Percentiles rank a stretch among this genome's conserved stretches.
phyloP scores from a whole-genome alignment of 192 early-diverging fungal species.

The Funneliformis mosseae region DNA sequence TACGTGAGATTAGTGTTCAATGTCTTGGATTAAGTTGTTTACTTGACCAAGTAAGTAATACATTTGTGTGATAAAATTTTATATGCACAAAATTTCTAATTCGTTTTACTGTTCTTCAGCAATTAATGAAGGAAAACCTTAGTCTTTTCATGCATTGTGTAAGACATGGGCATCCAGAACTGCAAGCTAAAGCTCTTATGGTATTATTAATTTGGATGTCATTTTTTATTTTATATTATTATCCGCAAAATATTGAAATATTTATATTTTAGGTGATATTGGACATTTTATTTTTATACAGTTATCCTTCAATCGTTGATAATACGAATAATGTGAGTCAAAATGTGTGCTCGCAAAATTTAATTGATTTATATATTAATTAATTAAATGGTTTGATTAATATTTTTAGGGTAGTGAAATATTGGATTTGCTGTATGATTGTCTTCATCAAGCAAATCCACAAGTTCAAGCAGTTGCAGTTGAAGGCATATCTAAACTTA shows the following conservation, averaged over 20 bases:
- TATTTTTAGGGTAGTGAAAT: constrained; percentile 49
- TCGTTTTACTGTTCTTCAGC: constrained; percentile 36
- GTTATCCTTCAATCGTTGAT: not conserved
- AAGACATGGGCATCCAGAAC: constrained; percentile 54
- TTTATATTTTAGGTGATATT: constrained; percentile 7
- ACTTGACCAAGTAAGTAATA: constrained; percentile 63
- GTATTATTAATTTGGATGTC: constrained; percentile 42
- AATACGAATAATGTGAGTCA: not conserved
- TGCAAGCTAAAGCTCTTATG: constrained; percentile 70
- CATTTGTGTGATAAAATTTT: not conserved
- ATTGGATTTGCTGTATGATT: constrained; percentile 50
- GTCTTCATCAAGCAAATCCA: constrained; percentile 57
- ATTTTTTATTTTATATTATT: no score
- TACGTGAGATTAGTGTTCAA: constrained; percentile 79
- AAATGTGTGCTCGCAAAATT: constrained; percentile 47
- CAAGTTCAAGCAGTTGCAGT: constrained; percentile 70
- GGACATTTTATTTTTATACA: not conserved
- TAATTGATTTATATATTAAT: constrained; percentile 9
- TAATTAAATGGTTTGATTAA: not conserved
- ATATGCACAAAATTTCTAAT: not conserved
- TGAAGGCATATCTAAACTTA: constrained; percentile 78
- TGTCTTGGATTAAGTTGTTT: constrained; percentile 81
- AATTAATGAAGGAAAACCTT: constrained; percentile 71
- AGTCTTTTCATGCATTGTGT: constrained; percentile 70
- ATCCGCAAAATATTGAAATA: not conserved